phyloP scores from a whole-genome alignment of 78 protist genomes.

The Pelomyxa schiedti region DNA sequence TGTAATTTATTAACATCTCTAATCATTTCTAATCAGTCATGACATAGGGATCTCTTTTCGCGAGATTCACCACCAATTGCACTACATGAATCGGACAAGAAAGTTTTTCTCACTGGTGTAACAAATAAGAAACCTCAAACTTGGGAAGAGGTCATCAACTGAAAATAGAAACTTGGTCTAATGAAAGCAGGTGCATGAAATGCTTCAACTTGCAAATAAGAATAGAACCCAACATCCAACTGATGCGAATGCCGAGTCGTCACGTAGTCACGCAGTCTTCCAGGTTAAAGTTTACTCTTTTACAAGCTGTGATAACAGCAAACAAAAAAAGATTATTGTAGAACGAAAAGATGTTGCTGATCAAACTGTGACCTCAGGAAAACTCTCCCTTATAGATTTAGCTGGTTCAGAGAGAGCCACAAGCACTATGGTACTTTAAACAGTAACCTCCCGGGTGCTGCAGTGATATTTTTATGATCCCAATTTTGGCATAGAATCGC shows the following conservation, averaged over 20 bases:
- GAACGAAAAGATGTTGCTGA: too few species aligned
- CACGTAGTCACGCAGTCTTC: conserved; percentile 91
- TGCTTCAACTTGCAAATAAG: conserved; percentile 60
- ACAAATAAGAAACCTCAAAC: too few species aligned
- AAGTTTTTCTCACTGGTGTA: too few species aligned
- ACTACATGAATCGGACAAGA: conserved; percentile 57
- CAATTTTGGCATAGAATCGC: conserved; percentile 61
- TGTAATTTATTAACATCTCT: too few species aligned
- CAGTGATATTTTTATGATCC: too few species aligned
- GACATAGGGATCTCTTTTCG: conserved; percentile 61
- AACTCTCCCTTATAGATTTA: conserved; percentile 72
- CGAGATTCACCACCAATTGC: conserved; percentile 14
- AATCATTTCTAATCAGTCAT: too few species aligned
- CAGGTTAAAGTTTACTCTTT: conserved; percentile 40
- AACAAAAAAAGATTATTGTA: too few species aligned
- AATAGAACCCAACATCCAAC: conserved; percentile 75
- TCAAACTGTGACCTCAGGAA: conserved; percentile 25
- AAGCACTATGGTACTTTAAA: too few species aligned
- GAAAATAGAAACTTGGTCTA: too few species aligned
- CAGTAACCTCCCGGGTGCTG: too few species aligned
- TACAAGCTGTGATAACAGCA: too few species aligned
- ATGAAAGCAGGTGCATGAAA: conserved; percentile 48
- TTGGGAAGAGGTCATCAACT: too few species aligned
- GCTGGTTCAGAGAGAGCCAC: conserved; percentile 90
- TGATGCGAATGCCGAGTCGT: conserved; percentile 66